A percentile compares a stretch with the other conserved stretches of the same genome.
Conservation (phyloP, 768 basidiomycete genomes). For the Rhizopogon vesiculosus region DNA sequence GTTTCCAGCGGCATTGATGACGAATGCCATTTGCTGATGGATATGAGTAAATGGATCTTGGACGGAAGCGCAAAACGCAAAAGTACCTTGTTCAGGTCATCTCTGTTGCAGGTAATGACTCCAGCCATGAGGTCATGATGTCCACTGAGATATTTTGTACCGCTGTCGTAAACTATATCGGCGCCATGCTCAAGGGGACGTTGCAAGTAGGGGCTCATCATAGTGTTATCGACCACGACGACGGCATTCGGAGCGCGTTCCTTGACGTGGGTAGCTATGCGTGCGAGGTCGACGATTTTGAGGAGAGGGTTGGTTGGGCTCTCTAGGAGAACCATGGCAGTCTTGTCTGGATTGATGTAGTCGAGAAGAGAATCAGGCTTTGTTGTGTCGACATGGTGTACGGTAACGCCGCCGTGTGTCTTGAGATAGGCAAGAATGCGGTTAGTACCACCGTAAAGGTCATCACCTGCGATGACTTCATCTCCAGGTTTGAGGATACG, state of each 20-base stretch:
- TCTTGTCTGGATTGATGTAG: constrained; percentile 55
- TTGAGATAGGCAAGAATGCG: constrained; percentile 88
- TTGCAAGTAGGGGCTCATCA: constrained; percentile 99
- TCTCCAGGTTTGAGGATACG: constrained; percentile 94
- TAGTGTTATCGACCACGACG: constrained; percentile 94
- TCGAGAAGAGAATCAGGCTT: constrained; percentile 57
- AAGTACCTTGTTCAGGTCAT: constrained; percentile 79
- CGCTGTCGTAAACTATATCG: constrained; percentile 97
- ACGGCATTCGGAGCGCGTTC: constrained; percentile 75
- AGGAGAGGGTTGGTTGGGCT: constrained; percentile 96
- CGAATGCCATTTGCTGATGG: constrained; percentile 76
- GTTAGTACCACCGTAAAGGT: constrained; percentile 97
- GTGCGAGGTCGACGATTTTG: constrained; percentile 87
- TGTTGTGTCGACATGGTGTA: constrained; percentile 94
- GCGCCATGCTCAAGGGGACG: constrained; percentile 93
- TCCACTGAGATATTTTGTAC: constrained; percentile 95
- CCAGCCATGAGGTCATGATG: constrained; percentile 99
- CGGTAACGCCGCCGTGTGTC: constrained; percentile 81
- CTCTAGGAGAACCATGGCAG: constrained; percentile 94
- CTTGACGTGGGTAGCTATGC: constrained; percentile 81
- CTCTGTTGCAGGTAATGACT: constrained; percentile 85
- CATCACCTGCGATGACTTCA: constrained; percentile 94
- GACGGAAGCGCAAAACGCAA: constrained; percentile 7
- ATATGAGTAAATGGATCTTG: not conserved
- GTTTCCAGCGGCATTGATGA: constrained; percentile 92